A percentile compares a stretch with the other conserved stretches of the same genome.
Evolutionary conservation across 2,329 filamentous ascomycete species (phyloP).

Genomic region (Furcasterigmium furcatum): DNA sequence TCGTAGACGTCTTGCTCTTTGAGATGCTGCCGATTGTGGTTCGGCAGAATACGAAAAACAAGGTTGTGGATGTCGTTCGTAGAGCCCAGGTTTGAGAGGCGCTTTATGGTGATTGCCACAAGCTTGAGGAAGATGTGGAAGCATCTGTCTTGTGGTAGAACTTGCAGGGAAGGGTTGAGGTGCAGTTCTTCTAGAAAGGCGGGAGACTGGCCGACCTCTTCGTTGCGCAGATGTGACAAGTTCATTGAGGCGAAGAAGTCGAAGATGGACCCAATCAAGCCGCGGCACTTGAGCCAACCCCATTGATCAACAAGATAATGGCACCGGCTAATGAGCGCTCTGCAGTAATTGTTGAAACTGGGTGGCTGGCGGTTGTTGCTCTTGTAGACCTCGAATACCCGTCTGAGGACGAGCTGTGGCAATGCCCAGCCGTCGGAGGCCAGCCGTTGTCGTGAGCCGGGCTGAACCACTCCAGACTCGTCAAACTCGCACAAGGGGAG

Average conservation of each 20-base stretch:
- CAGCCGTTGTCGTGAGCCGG: conserved; percentile 29
- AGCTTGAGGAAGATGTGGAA: conserved; percentile 68
- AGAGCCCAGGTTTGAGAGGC: conserved; percentile 42
- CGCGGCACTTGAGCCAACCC: conserved; percentile 59
- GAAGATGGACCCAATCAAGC: conserved; percentile 59
- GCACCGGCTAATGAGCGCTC: conserved; percentile 56
- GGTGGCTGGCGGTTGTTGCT: conserved; percentile 51
- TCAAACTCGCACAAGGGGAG: conserved; percentile 61
- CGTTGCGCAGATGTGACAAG: conserved; percentile 61
- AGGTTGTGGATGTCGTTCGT: conserved; percentile 59
- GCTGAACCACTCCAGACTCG: conserved; percentile 43
- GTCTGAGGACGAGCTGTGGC: conserved; percentile 53
- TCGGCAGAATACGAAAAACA: conserved; percentile 59
- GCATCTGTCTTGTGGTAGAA: conserved; percentile 55
- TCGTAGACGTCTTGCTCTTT: conserved; percentile 60
- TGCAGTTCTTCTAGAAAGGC: conserved; percentile 56
- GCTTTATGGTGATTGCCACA: conserved; percentile 53
- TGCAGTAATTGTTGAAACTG: conserved; percentile 65
- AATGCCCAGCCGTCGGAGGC: conserved; percentile 58
- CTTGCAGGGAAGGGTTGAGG: conserved; percentile 38
- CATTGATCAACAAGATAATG: conserved; percentile 62
- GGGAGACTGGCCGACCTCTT: conserved; percentile 59
- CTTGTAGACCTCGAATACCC: conserved; percentile 56
- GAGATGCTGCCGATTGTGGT: conserved; percentile 61
- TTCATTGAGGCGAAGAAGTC: conserved; percentile 65